Base-by-base conservation (phyloP, 1,284 basidiomycete species). In the Leccinum griseonigrum region DNA sequence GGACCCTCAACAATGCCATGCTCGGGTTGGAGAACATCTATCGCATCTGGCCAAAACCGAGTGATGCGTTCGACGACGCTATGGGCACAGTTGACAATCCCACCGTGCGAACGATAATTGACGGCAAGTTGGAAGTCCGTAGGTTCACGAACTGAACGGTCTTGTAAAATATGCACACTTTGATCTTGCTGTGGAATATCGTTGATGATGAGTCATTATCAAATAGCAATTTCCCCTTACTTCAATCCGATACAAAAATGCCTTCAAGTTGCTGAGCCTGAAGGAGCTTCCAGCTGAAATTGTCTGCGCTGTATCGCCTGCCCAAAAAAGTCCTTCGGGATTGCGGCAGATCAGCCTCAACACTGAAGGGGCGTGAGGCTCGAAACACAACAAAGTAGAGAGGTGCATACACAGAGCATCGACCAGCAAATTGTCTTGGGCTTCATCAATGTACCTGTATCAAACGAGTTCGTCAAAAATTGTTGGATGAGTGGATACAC, bases 301-400 rank as follows among this genome's bases (percentile, higher is more conserved):
- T 0, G 89, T 88, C 67, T 92, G 90, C 0, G 90, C 89, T 0
- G 90, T 92, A 67, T 92, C 90, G 0, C 90, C 90, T 0, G 90
- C 90, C 86, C 87, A 92, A 67, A 91, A 90, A 26, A 89, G 73
- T 0, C 90, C 90, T 57, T 87, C 76, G 0, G 83, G 80, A 67
- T 91, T 90, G 11, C 72, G 73, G 66, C 87, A 90, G 3, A 91
- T 68, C 0, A 73, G 75, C 13, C 87, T 76, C 50, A 92, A 71
- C 1, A 91, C 89, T 90, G 22, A 4, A 59, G 1, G n/a, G 31
- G n/a, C n/a, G 13, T 60, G 11, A 68, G 40, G 9, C 9, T 3
- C 22, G 1, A 28, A 51, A 36, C 18, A 51, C 4, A 26, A 31
- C 51, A 6, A 51, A 26, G 22, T 5, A 29, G 9, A 3, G 10